These are phyloP conservation scores for Iris macrosiphon DNA, from an alignment of 106 monocot genomes.

Conservation along the genomic window DNA sequence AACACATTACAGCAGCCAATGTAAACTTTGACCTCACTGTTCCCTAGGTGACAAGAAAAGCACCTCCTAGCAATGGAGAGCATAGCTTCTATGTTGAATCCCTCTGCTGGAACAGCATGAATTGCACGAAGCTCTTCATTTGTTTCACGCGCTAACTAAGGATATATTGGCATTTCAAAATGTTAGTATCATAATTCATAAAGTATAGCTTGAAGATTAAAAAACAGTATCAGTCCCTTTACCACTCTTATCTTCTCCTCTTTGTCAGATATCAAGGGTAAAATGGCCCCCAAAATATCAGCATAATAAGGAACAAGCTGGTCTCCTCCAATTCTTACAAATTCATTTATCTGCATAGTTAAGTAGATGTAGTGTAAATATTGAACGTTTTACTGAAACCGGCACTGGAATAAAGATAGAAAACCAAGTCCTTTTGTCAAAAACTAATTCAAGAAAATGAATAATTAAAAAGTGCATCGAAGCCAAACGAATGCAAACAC, in stretches of 20 bases:
- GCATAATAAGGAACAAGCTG: conserved; percentile 87
- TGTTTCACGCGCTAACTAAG: conserved; percentile 61
- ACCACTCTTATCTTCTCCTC: conserved; percentile 69
- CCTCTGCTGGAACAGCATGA: conserved; percentile 33
- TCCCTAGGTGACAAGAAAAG: conserved; percentile 14
- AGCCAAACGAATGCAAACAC: too few relatives aligned
- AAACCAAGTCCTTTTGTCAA: neutral
- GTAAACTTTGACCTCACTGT: conserved; percentile 12
- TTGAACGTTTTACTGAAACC: neutral
- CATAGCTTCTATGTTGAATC: conserved; percentile 45
- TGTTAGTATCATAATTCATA: too few relatives aligned
- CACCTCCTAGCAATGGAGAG: conserved; percentile 58
- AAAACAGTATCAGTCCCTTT: conserved; percentile 5
- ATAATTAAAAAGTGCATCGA: too few relatives aligned
- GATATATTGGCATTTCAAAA: conserved; percentile 1
- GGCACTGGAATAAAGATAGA: neutral
- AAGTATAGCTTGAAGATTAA: too few relatives aligned
- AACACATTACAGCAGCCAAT: too few relatives aligned
- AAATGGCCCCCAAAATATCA: conserved; percentile 77
- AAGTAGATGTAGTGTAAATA: conserved; percentile 1
- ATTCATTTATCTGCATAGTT: conserved; percentile 53
- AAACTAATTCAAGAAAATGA: too few relatives aligned
- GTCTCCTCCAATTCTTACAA: conserved; percentile 79
- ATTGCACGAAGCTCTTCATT: conserved; percentile 62
- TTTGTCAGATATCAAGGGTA: conserved; percentile 88